Percentiles rank a stretch among this genome's conserved stretches.
These are phyloP conservation scores for Penicillium egyptiacum DNA, from an alignment of 495 filamentous ascomycete genomes.

Conservation along the genomic window DNA sequence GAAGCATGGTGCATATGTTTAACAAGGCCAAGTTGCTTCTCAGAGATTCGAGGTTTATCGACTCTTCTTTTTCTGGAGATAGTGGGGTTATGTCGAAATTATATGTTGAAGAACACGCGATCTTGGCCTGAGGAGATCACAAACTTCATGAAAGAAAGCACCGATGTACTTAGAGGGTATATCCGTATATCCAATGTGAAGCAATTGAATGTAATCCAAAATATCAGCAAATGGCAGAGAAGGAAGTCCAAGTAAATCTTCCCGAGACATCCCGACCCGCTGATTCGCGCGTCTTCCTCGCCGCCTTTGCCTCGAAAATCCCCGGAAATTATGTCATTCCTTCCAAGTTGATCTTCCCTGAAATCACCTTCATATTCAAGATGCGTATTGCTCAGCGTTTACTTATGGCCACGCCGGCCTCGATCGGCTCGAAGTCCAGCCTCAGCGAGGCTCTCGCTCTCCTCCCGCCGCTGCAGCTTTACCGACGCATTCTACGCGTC, in stretches of 20 bases:
- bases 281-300: constrained; percentile 22
- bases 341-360: constrained; percentile 3
- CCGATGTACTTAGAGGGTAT: neutral
- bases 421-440: constrained; percentile 49
- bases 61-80: neutral
- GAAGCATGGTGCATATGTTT: constrained; percentile 61
- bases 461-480: constrained; percentile 87
- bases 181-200: neutral
- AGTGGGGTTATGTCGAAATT: constrained; percentile 7
- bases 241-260: neutral
- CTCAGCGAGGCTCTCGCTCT: constrained; percentile 68
- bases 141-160: neutral
- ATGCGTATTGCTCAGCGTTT: constrained; percentile 43
- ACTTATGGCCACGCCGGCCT: constrained; percentile 47
- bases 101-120: neutral
- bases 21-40: neutral
- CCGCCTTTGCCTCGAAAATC: constrained; percentile 28
- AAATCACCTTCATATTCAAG: constrained; percentile 14
- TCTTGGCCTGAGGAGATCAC: neutral
- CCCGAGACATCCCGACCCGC: constrained; percentile 13
- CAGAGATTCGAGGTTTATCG: neutral
- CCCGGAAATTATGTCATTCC: constrained; percentile 35
- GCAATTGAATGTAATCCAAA: neutral
- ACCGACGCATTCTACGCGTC: constrained; percentile 79
- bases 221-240: constrained; percentile 5